Conservation (phyloP, 805 yeast genomes). For the Metschnikowia bowlesiae region DNA sequence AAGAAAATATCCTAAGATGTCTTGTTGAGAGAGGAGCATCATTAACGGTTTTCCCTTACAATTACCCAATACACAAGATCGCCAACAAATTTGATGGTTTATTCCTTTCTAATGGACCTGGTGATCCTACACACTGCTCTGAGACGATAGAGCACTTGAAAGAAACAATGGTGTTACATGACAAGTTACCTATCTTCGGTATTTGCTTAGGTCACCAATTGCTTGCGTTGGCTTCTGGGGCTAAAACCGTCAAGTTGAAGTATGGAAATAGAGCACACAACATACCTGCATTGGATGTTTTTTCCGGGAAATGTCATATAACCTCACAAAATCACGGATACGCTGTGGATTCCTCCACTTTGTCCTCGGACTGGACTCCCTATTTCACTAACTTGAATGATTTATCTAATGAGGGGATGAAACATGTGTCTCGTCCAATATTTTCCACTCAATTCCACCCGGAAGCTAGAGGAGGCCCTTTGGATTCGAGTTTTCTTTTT, state of each 20-base stretch:
- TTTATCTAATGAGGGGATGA: conserved; percentile 96
- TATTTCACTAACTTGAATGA: conserved; percentile 92
- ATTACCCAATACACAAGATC: conserved; percentile 86
- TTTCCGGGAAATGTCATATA: conserved; percentile 92
- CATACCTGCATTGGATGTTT: conserved; percentile 88
- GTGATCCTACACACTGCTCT: conserved; percentile 89
- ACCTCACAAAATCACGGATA: conserved; percentile 99
- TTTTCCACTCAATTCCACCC: conserved; percentile 99
- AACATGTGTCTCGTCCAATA: conserved; percentile 79
- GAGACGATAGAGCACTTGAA: conserved; percentile 66
- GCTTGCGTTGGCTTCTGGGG: conserved; percentile 92
- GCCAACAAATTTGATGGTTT: conserved; percentile 93
- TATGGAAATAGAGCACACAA: conserved; percentile 99
- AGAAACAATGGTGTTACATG: conserved; percentile 50
- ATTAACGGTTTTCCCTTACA: conserved; percentile 93
- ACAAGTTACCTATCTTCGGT: conserved; percentile 90
- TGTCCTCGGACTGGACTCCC: conserved; percentile 67
- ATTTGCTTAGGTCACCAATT: conserved; percentile 98
- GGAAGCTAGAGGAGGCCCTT: conserved; percentile 98
- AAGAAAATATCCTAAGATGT: conserved; percentile 93
- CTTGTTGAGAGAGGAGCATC: conserved; percentile 94
- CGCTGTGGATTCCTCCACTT: conserved; percentile 82
- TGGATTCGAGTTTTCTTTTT: conserved; percentile 85
- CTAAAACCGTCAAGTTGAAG: conserved; percentile 85
- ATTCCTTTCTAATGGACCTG: conserved; percentile 97